Conservation (phyloP, 768 basidiomycete species). For the Leccinellum luteum region DNA sequence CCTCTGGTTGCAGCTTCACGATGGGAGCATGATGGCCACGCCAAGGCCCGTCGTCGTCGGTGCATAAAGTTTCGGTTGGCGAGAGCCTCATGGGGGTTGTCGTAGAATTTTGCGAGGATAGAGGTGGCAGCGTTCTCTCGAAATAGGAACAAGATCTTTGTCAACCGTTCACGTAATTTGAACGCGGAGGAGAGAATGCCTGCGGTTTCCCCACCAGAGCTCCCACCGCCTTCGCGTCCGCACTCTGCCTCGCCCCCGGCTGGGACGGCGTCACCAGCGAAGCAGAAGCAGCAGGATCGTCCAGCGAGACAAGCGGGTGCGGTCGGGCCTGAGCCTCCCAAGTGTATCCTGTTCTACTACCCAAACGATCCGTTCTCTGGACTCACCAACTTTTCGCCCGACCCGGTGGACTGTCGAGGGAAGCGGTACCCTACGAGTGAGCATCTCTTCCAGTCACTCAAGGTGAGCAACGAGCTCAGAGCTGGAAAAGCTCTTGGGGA, state of each 20-base stretch:
- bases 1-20: conserved; percentile 36
- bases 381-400: conserved; percentile 45
- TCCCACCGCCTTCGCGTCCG: conserved; percentile 8
- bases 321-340: conserved; percentile 9
- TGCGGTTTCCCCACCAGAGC: too few species aligned
- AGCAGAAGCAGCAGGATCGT: not conserved
- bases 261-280: too few species aligned
- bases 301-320: not conserved
- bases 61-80: conserved; percentile 38
- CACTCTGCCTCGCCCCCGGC: conserved; percentile 17
- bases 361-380: conserved; percentile 34
- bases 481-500: too few species aligned
- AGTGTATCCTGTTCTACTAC: conserved; percentile 32
- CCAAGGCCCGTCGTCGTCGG: conserved; percentile 29
- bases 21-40: conserved; percentile 36
- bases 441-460: conserved; percentile 47
- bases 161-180: conserved; percentile 48
- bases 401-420: conserved; percentile 38
- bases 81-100: conserved; percentile 18
- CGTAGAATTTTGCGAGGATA: conserved; percentile 47
- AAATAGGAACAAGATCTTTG: conserved; percentile 49
- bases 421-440: conserved; percentile 45
- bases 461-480: conserved; percentile 19
- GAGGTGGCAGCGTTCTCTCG: conserved; percentile 52
- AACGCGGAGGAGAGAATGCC: conserved; percentile 55